Evolutionary conservation across 768 basidiomycete species (phyloP).

Genomic region (Lentinula lateritia): DNA sequence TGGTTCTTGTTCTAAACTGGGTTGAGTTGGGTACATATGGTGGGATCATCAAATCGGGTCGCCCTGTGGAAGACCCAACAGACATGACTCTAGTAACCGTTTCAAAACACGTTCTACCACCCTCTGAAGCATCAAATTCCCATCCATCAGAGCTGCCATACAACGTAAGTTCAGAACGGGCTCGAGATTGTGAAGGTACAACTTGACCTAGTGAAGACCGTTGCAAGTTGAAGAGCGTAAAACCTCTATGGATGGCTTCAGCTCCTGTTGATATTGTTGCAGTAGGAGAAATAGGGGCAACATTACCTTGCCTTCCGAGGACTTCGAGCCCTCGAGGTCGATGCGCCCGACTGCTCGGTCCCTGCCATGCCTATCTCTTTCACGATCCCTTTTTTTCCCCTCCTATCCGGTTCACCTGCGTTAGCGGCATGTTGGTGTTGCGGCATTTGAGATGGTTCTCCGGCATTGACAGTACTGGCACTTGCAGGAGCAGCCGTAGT

Average conservation of each 20-base stretch:
- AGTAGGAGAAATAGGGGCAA: background rate
- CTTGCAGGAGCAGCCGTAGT: slow-evolving; percentile 12
- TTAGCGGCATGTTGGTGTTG: background rate
- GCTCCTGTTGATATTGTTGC: background rate
- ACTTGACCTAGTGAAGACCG: background rate
- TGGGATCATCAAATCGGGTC: slow-evolving; percentile 2
- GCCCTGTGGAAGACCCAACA: background rate
- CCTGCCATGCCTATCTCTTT: background rate
- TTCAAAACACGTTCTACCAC: background rate
- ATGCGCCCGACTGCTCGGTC: background rate
- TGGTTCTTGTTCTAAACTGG: background rate
- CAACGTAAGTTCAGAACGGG: background rate
- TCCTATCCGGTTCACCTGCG: background rate
- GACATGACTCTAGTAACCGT: slow-evolving; percentile 3
- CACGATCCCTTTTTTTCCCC: slow-evolving; percentile 2
- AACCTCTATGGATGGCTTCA: background rate
- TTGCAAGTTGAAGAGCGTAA: background rate
- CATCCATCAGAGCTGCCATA: background rate
- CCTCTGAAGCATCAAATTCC: background rate
- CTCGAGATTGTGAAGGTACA: background rate
- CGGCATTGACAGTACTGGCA: background rate
- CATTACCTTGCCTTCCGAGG: background rate
- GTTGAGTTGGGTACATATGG: slow-evolving; percentile 4
- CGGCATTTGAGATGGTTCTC: background rate
- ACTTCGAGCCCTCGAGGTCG: background rate